Evolutionary conservation across 176 grass and related monocot species (phyloP), one percentile per base, ranked within the genome.

Genomic region (Rhynchospora breviuscula): DNA sequence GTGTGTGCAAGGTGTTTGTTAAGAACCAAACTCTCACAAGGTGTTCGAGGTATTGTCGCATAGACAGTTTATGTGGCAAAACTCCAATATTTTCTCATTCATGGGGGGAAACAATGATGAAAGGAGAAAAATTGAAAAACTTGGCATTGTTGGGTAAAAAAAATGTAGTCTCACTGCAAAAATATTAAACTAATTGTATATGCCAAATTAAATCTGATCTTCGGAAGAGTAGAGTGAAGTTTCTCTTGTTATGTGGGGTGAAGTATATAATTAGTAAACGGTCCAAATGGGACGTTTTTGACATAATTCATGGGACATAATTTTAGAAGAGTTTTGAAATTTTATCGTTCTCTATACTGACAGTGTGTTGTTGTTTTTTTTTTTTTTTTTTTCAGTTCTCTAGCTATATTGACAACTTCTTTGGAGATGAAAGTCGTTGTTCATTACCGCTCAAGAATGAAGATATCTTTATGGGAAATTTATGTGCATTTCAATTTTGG

Each of bases 401-500:
- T 77, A 95, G 65, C 10, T 90, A 89, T 79, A 85, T 85, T 79
- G 83, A 88, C 33, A 92, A 89, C 82, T 97, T 89, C 67, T 92
- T 94, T 84, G 82, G 57, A 64, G 22, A 87, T 81, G 86, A 79
- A 70, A 84, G 51, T 83, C 59, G n/a, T 68, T 80, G 60, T 29
- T 58, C 82, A 29, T 86, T 82, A 68, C 88, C 89, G 75, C 87
- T 85, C 69, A 97, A 89, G 87, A 97, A 92, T 83, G 94, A 97
- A 92, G 87, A 79, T 67, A 85, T 79, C 58, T 84, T 84, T 48
- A 91, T 97, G 80, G 92, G 85, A 71, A 97, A 97, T 80, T 88
- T 97, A 87, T 92, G 90, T 81, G 92, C 92, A 69, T 97, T 92
- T 89, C 88, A 97, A 71, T 97, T 97, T 87, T 97, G 94, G 94